Evolutionary conservation across 2,329 filamentous ascomycete genomes (phyloP).

Genomic region (Aspergillus fumigatus): DNA sequence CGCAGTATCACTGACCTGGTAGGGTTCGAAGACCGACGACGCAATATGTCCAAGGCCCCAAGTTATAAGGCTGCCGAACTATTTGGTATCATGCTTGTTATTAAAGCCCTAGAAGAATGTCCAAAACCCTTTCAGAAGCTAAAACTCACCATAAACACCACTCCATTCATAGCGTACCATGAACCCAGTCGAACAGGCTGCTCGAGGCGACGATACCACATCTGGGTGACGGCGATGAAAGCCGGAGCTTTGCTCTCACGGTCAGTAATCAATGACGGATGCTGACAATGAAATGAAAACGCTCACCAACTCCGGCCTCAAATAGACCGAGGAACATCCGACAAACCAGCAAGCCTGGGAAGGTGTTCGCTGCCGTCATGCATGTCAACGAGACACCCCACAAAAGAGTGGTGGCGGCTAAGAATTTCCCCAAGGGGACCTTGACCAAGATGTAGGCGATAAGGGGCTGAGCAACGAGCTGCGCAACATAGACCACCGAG

Average conservation of each 20-base stretch:
- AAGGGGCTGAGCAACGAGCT: constrained; percentile 51
- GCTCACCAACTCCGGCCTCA: constrained; percentile 43
- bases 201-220: constrained; percentile 52
- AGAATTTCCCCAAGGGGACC: constrained; percentile 58
- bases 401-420: constrained; percentile 47
- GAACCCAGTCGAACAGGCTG: constrained; percentile 48
- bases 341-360: constrained; percentile 47
- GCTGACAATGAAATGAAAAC: not conserved
- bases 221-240: constrained; percentile 51
- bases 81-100: not conserved
- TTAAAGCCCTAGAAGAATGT: not conserved
- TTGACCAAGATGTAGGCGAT: constrained; percentile 55
- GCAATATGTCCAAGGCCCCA: constrained; percentile 50
- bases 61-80: constrained; percentile 51
- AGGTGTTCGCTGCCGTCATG: constrained; percentile 52
- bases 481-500: constrained; percentile 51
- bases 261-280: not conserved
- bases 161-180: constrained; percentile 55
- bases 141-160: constrained; percentile 46
- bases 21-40: constrained; percentile 42
- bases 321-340: constrained; percentile 57
- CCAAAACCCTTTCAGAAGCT: not conserved
- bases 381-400: constrained; percentile 51
- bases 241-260: constrained; percentile 40
- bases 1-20: constrained; percentile 41